Evolutionary conservation across 352 stramenopile species (phyloP).

Genomic region (Pythium oligandrum): DNA sequence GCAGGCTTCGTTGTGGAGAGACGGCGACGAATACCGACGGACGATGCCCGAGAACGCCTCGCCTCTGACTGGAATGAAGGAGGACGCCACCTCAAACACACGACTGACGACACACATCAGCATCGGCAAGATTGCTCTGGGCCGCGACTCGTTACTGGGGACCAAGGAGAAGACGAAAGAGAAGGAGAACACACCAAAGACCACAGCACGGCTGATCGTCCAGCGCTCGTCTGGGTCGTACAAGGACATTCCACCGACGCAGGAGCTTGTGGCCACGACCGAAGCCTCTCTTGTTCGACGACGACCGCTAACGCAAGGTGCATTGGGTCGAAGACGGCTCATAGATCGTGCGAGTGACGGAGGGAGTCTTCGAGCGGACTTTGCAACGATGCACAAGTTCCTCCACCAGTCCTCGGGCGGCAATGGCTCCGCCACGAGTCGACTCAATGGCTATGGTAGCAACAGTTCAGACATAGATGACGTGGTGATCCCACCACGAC

Average conservation of each 20-base stretch:
- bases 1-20: conserved; percentile 69
- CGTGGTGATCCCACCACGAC: not conserved
- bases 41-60: too few relatives aligned
- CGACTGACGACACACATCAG: conserved; percentile 32
- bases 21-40: conserved; percentile 40
- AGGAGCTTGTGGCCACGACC: conserved; percentile 11
- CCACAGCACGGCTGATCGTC: conserved; percentile 1
- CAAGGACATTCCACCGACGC: conserved; percentile 2
- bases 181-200: conserved; percentile 5
- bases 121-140: conserved; percentile 61
- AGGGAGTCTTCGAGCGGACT: too few relatives aligned
- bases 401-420: conserved; percentile 39
- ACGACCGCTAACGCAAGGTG: conserved; percentile 18
- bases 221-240: conserved; percentile 1
- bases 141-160: conserved; percentile 46
- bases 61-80: too few relatives aligned
- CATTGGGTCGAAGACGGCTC: conserved; percentile 21
- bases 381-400: conserved; percentile 62
- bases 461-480: not conserved
- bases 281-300: conserved; percentile 12
- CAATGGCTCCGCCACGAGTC: not conserved
- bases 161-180: conserved; percentile 29
- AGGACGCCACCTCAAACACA: too few relatives aligned
- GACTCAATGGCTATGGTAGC: not conserved
- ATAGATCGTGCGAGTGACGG: conserved; percentile 1